Percentiles rank a stretch among this genome's conserved stretches.
phyloP scores from a whole-genome alignment of 805 yeast genomes.

The Candida stauntonica region DNA sequence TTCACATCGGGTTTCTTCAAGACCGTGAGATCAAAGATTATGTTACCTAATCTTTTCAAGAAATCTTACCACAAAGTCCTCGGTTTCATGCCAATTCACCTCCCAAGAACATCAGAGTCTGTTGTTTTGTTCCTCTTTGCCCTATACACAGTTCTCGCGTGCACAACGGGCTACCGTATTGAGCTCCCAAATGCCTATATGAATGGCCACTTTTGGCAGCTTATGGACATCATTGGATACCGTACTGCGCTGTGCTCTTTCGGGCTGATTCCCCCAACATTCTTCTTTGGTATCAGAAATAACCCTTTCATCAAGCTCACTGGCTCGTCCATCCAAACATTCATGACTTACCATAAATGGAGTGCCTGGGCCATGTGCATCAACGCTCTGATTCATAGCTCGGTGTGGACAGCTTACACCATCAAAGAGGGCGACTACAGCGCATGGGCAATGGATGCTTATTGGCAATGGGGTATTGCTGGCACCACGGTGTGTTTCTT shows the following conservation, averaged over 20 bases:
- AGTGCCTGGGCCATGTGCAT: slow-evolving; percentile 47
- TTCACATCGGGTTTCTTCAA: slow-evolving; percentile 15
- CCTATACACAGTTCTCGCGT: slow-evolving; percentile 29
- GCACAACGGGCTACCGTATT: slow-evolving; percentile 33
- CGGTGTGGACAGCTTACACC: slow-evolving; percentile 49
- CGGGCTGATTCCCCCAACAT: slow-evolving; percentile 52
- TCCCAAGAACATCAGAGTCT: slow-evolving; percentile 30
- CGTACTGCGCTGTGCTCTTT: slow-evolving; percentile 48
- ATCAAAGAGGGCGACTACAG: slow-evolving; percentile 37
- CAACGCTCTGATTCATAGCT: slow-evolving; percentile 52
- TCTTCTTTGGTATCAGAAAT: slow-evolving; percentile 69
- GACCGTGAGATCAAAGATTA: slow-evolving; percentile 23
- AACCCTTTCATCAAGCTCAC: slow-evolving; percentile 59
- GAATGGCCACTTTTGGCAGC: slow-evolving; percentile 28
- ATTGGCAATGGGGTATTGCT: slow-evolving; percentile 45
- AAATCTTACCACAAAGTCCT: slow-evolving; percentile 22
- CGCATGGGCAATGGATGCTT: slow-evolving; percentile 40
- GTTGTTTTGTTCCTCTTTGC: slow-evolving; percentile 31
- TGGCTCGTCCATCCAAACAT: slow-evolving; percentile 54
- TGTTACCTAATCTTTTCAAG: slow-evolving; percentile 27
- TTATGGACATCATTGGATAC: slow-evolving; percentile 42
- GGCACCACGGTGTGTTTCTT: slow-evolving; percentile 42
- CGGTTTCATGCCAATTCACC: slow-evolving; percentile 27
- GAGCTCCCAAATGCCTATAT: slow-evolving; percentile 36
- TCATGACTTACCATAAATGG: slow-evolving; percentile 66